phyloP scores from a whole-genome alignment of 73 alveolate species.

The Paramecium sonneborni region DNA sequence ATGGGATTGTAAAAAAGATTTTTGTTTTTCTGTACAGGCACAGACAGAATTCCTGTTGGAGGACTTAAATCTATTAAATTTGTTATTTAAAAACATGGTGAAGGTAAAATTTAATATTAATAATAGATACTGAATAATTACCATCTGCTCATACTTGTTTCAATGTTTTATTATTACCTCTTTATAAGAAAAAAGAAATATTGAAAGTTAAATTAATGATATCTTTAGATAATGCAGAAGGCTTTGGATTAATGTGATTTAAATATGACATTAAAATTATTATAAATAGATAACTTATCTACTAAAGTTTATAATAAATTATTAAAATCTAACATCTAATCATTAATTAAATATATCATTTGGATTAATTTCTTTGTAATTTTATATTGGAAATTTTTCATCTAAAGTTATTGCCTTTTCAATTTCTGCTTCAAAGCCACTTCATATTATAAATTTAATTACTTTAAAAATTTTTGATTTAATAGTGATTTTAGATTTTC shows the following conservation, averaged over 20 bases:
- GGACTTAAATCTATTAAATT: slow-evolving; percentile 77
- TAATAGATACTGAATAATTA: slow-evolving; percentile 76
- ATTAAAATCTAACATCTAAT: background rate
- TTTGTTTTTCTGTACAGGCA: slow-evolving; percentile 81
- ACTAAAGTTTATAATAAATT: no score
- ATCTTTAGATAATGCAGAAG: slow-evolving; percentile 96
- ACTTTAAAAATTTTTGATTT: background rate
- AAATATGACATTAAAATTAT: background rate
- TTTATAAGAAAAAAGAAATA: slow-evolving; percentile 85
- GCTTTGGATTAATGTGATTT: slow-evolving; percentile 90
- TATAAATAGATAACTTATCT: background rate
- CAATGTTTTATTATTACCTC: slow-evolving; percentile 94
- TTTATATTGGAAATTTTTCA: background rate
- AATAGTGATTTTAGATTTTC: background rate
- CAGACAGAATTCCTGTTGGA: slow-evolving; percentile 82
- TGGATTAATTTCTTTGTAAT: background rate
- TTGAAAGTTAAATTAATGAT: slow-evolving; percentile 75
- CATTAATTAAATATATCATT: background rate
- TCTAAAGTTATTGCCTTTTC: background rate
- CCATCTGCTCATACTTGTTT: slow-evolving; percentile 99
- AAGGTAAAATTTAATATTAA: slow-evolving; percentile 31
- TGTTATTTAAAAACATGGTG: slow-evolving; percentile 75
- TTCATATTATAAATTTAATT: background rate
- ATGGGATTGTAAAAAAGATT: slow-evolving; percentile 73
- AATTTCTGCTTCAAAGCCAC: background rate